Percentiles rank a stretch among this genome's conserved stretches.
Conservation (phyloP, 2,329 filamentous ascomycete species). For the Aspergillus sp. region DNA sequence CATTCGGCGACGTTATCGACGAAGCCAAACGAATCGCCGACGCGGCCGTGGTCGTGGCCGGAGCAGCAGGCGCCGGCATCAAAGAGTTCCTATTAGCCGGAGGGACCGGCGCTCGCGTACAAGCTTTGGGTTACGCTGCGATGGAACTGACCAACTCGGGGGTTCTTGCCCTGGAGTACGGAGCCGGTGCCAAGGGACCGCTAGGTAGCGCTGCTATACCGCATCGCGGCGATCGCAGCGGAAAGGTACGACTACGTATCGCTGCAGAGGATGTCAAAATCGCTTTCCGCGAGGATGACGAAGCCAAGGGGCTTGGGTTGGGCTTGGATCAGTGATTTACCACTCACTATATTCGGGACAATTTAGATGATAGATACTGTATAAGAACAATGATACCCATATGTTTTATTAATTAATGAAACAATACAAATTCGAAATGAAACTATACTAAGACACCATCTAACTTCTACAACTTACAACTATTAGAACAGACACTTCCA, state of each 20-base stretch:
- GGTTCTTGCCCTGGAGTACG: slow-evolving; percentile 74
- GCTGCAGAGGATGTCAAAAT: slow-evolving; percentile 88
- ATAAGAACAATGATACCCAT: slow-evolving; percentile 14
- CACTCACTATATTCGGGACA: background rate
- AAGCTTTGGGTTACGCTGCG: slow-evolving; percentile 70
- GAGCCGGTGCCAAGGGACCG: slow-evolving; percentile 28
- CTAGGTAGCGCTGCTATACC: slow-evolving; percentile 51
- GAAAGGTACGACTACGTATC: slow-evolving; percentile 81
- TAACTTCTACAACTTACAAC: background rate
- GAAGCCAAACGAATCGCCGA: slow-evolving; percentile 71
- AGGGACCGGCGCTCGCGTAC: slow-evolving; percentile 48
- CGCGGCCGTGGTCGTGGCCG: slow-evolving; percentile 45
- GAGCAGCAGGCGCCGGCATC: slow-evolving; percentile 59
- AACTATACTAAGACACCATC: background rate
- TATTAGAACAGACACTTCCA: background rate
- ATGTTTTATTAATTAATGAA: slow-evolving; percentile 1
- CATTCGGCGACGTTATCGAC: slow-evolving; percentile 84
- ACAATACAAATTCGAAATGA: background rate
- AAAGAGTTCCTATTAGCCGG: slow-evolving; percentile 60
- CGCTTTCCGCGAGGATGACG: slow-evolving; percentile 83
- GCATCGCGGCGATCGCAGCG: slow-evolving; percentile 75
- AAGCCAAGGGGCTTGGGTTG: slow-evolving; percentile 78
- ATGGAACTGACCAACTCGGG: slow-evolving; percentile 84
- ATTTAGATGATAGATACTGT: background rate
- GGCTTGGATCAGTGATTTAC: slow-evolving; percentile 36